Evolutionary conservation across 768 basidiomycete genomes (phyloP).

Genomic region (Leccinum aurantiacum): DNA sequence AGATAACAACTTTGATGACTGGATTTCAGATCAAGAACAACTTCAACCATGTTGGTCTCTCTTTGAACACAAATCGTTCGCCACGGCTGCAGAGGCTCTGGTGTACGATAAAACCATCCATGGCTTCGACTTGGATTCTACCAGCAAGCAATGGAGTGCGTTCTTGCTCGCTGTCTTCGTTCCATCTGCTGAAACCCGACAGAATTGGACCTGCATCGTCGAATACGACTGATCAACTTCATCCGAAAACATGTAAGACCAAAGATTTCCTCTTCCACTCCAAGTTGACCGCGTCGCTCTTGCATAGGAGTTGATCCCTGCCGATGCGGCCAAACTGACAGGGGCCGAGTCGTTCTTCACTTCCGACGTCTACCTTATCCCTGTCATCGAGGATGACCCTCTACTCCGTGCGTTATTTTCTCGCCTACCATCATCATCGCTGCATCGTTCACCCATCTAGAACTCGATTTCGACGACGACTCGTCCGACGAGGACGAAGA

Average conservation of each 20-base stretch:
- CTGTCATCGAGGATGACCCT: slow-evolving; percentile 83
- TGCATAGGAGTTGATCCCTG: slow-evolving; percentile 52
- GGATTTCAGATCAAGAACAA: slow-evolving; percentile 66
- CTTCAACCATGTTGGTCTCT: slow-evolving; percentile 64
- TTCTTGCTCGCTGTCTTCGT: not conserved
- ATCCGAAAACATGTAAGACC: slow-evolving; percentile 69
- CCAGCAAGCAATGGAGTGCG: slow-evolving; percentile 57
- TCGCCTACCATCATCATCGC: not conserved
- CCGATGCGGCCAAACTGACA: slow-evolving; percentile 46
- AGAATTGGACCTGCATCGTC: slow-evolving; percentile 79
- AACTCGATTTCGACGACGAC: slow-evolving; percentile 63
- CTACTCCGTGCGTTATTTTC: slow-evolving; percentile 67
- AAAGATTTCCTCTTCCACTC: not conserved
- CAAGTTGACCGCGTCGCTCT: slow-evolving; percentile 6
- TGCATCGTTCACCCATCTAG: slow-evolving; percentile 35
- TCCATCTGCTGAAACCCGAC: slow-evolving; percentile 2
- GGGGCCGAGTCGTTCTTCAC: slow-evolving; percentile 63
- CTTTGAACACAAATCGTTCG: slow-evolving; percentile 66
- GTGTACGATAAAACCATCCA: slow-evolving; percentile 59
- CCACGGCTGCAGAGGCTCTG: slow-evolving; percentile 58
- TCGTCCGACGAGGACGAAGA: slow-evolving; percentile 62
- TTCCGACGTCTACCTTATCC: slow-evolving; percentile 79
- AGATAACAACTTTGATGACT: slow-evolving; percentile 79
- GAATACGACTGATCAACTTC: slow-evolving; percentile 83
- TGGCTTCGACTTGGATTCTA: slow-evolving; percentile 59